Percentiles rank a stretch among this genome's conserved stretches.
Evolutionary conservation across 148 eudicot genomes (phyloP).

Genomic region (Heliamphora exappendiculata): DNA sequence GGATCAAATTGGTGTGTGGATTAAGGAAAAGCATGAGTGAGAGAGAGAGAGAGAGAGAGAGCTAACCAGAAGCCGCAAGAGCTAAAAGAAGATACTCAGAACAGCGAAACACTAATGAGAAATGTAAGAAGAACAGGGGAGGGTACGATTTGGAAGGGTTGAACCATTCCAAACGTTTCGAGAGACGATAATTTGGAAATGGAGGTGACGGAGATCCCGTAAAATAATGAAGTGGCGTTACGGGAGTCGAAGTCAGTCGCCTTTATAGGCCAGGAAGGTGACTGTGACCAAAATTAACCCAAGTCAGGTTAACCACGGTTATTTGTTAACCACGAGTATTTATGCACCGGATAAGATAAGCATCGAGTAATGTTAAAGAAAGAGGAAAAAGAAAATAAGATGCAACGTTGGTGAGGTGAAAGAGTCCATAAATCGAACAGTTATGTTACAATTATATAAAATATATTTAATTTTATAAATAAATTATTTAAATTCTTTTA

Average conservation of each 20-base stretch:
- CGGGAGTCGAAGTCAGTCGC: neutral
- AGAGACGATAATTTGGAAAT: neutral
- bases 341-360: neutral
- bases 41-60: conserved; percentile 6
- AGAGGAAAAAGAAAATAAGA: too few species aligned
- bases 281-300: neutral
- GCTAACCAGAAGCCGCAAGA: conserved; percentile 5
- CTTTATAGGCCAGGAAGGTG: conserved; percentile 15
- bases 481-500: too few species aligned
- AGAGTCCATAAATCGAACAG: too few species aligned
- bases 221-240: neutral
- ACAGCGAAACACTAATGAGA: neutral
- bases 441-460: too few species aligned
- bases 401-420: too few species aligned
- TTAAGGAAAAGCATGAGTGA: neutral
- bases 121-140: neutral
- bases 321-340: neutral
- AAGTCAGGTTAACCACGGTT: conserved; percentile 21
- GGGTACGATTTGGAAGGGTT: neutral
- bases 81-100: neutral
- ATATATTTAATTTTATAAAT: too few species aligned
- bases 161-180: neutral
- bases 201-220: neutral
- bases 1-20: neutral
- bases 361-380: too few species aligned